Base-by-base conservation (phyloP, 2,329 filamentous ascomycete genomes). In the Hortaea werneckii region DNA sequence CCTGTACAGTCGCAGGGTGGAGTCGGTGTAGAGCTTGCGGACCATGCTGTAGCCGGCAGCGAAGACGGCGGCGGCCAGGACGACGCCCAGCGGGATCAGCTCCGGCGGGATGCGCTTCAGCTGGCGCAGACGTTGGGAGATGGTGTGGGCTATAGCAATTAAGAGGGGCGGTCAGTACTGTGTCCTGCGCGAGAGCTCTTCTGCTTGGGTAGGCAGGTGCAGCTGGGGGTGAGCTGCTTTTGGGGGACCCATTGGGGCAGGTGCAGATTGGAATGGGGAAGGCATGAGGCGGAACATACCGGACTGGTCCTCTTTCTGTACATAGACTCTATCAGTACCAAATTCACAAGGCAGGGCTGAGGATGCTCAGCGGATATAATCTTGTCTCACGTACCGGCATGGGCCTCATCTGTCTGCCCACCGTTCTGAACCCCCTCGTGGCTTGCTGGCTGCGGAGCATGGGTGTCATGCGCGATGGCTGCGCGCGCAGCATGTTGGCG, bases 91-190 rank as follows among this genome's bases (percentile, higher is more conserved):
- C 64, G 92, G 92, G 59, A 89, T 80, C 78, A 98, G 78, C 78
- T 98, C 92, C 58, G 87, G 81, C 58, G 92, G 92, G 65, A 96
- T 84, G 72, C 82, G 82, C 78, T 85, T 89, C 64, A 95, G 77
- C 66, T 81, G 83, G 67, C 89, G 85, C 62, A 98, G 77, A 67
- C 90, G 87, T 76, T 96, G 92, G 57, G 90, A 95, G 70, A 96
- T 81, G 62, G 90, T 95, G 75, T 96, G 92, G 67, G 87, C 92
- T 98, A 59, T 20, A 20, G n/a, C n/a, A n/a, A 56, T 9, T 12
- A 12, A 9, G 32, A 9, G 32, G 32, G n/a, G n/a, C 20, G 20
- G 20, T 20, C 20, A 20, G 20, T 20, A 9, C 32, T 35, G 32
- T 53, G 26, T 41, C 7, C 12, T 20, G 20, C 20, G 20, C 20